Base-by-base conservation (phyloP, 179 eudicot species). In the Silene coronaria region DNA sequence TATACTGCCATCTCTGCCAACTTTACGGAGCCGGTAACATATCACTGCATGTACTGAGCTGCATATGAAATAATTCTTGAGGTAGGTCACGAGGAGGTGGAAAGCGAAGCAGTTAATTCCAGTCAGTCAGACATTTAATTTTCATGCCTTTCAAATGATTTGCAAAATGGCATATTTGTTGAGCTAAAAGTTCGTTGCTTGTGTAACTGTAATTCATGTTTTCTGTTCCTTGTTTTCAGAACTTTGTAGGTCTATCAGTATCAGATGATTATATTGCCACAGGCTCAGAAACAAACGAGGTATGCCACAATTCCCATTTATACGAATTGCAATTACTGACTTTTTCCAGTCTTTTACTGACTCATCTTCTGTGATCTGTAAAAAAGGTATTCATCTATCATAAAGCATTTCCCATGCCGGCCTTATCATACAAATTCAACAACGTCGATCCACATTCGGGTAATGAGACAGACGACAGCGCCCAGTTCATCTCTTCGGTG, bases 231-330 rank as follows among this genome's bases (percentile, higher is more conserved):
- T 80, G 30, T 51, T 82, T 80, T 46, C 93, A 93, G 98, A 93
- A 93, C 76, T 93, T 93, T 72, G 98, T 93, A 59, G 98, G 98
- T 60, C 79, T 93, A 70, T 93, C 98, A 10, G 91, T 91, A 30
- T 87, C 88, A 45, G 96, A 93, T 57, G 98, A 97, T 77, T 93
- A 93, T 77, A 90, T 93, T 70, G 98, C 97, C 32, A 93, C 98
- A 26, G 98, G 98, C 76, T 93, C 97, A 45, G 98, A 93, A 82
- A 91, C 98, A 76, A 93, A 93, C 65, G 97, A 91, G 98, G 98
- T 93, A 82, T 22, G 72, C 36, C 28, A 60, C 59, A 53, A 17
- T 53, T 53, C 59, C 3, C 28, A 22, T 59, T 59, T 59, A 59
- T 9, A 22, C 28, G 2, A 59, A 19, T 19, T 22, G 26, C 28